These are phyloP conservation scores for Dipteronia sinensis DNA, from an alignment of 345 rosid genomes.

Conservation along the genomic window DNA sequence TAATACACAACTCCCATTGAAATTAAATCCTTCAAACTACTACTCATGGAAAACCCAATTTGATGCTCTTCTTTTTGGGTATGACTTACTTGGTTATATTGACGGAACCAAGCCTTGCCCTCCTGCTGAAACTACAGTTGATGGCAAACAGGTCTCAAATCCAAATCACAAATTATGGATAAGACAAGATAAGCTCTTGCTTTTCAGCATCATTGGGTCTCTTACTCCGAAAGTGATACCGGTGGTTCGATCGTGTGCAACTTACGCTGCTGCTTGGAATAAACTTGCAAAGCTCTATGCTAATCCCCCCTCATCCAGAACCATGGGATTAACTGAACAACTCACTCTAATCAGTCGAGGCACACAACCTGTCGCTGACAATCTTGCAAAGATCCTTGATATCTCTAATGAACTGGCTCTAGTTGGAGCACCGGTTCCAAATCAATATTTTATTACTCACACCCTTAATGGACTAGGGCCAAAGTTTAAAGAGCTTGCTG, in stretches of 20 bases:
- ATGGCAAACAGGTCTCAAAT: not conserved
- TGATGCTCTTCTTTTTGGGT: not conserved
- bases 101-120: not conserved
- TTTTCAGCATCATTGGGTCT: not conserved
- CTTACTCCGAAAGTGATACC: not conserved
- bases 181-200: not conserved
- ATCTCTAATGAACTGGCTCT: not conserved
- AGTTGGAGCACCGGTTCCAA: not conserved
- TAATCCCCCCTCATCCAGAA: not conserved
- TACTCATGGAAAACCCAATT: not conserved
- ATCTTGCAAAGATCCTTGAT: not conserved
- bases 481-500: not conserved
- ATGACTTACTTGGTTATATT: not conserved
- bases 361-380: not conserved
- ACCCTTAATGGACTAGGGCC: not conserved
- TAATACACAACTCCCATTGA: too few relatives aligned
- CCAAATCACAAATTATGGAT: not conserved
- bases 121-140: not conserved
- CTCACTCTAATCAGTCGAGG: not conserved
- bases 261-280: not conserved
- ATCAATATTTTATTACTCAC: not conserved
- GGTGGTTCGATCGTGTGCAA: not conserved
- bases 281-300: not conserved
- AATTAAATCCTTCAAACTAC: not conserved
- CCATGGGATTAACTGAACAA: not conserved